These are phyloP conservation scores for Termitomyces sp. DNA, from an alignment of 768 basidiomycete species.

Conservation along the genomic window DNA sequence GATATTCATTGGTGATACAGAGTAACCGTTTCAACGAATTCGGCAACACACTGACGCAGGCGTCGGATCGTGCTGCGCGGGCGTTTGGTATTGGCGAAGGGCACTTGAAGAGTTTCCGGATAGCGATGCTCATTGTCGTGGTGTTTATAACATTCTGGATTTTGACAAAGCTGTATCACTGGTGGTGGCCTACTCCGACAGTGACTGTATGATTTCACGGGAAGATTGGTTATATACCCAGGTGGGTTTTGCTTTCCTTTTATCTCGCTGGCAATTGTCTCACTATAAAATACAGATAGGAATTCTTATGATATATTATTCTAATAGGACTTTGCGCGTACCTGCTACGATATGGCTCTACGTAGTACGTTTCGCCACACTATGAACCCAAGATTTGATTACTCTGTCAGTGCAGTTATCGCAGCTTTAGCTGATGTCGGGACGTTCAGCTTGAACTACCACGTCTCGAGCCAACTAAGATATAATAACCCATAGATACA, in stretches of 20 bases:
- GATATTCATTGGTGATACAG: conserved; percentile 22
- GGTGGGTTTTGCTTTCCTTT: conserved; percentile 1
- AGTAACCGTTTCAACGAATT: conserved; percentile 68
- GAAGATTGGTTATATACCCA: conserved; percentile 8
- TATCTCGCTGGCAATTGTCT: background rate
- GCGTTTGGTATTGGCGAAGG: conserved; percentile 73
- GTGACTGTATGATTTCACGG: conserved; percentile 2
- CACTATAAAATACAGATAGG: background rate
- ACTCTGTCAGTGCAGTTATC: background rate
- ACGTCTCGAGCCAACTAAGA: background rate
- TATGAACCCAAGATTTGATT: no score
- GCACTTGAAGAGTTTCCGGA: conserved; percentile 65
- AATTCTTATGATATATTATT: background rate
- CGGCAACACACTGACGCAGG: conserved; percentile 58
- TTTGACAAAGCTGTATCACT: conserved; percentile 45
- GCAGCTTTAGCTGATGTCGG: background rate
- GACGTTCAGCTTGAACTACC: background rate
- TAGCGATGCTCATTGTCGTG: conserved; percentile 59
- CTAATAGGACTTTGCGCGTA: background rate
- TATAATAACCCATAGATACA: background rate
- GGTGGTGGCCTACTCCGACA: conserved; percentile 37
- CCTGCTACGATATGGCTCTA: background rate
- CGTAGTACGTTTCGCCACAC: no score
- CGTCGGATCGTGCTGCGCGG: conserved; percentile 67
- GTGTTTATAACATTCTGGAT: conserved; percentile 60